phyloP scores from a whole-genome alignment of 148 eudicot genomes.

The Rhododendron henanense region DNA sequence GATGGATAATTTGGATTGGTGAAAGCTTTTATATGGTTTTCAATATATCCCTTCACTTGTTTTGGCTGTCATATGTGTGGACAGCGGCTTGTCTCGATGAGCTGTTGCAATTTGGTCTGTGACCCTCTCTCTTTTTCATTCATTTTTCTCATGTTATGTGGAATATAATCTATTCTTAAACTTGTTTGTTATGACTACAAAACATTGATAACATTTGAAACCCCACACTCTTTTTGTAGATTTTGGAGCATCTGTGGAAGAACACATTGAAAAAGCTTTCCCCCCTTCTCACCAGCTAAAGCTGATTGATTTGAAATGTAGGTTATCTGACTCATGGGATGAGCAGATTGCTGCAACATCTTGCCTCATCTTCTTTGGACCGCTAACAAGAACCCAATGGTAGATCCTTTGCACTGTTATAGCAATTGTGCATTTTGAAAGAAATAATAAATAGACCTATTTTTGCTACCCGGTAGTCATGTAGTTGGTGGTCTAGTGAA shows the following conservation, averaged over 20 bases:
- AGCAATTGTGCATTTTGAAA: conserved; percentile 35
- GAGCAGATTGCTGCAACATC: conserved; percentile 72
- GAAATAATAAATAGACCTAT: neutral
- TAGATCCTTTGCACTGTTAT: conserved; percentile 48
- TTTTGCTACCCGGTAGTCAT: neutral
- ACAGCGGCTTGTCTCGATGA: neutral
- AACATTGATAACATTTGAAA: neutral
- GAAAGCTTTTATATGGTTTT: too few species aligned
- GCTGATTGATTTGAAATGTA: conserved; percentile 69
- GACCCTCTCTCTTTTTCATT: too few species aligned
- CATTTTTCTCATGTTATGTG: neutral
- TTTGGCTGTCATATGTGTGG: neutral
- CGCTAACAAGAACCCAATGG: conserved; percentile 61
- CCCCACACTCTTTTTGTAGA: neutral
- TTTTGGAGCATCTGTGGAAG: neutral
- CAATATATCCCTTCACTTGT: neutral
- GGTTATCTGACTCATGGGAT: conserved; percentile 35
- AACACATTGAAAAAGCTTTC: neutral
- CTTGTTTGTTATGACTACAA: neutral
- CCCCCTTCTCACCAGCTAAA: conserved; percentile 55
- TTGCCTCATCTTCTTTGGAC: conserved; percentile 62
- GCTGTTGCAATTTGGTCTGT: neutral
- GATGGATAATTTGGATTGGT: too few species aligned
- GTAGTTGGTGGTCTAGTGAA: neutral
- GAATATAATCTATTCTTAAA: neutral